Percentiles rank a stretch among this genome's conserved stretches.
These are phyloP conservation scores for Solanum gandarillasii DNA, from an alignment of 257 asterid species.

Conservation along the genomic window DNA sequence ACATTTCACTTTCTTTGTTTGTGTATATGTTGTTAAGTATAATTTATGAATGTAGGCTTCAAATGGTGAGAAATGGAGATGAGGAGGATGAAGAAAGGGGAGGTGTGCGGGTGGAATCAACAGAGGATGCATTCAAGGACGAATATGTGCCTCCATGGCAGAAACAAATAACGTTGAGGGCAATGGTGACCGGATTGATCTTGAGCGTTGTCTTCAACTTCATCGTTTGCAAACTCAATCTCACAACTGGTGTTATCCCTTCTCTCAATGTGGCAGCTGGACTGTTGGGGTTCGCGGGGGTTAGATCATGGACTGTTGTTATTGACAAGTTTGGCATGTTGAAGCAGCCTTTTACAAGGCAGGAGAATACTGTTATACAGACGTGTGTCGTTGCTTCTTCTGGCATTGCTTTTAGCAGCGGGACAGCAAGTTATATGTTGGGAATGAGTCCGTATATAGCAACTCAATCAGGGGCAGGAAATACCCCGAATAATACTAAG, in stretches of 20 bases:
- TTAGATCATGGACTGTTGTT: slow-evolving; percentile 29
- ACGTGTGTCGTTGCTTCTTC: slow-evolving; percentile 69
- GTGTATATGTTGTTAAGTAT: not conserved
- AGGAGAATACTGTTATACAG: slow-evolving; percentile 67
- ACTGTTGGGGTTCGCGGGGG: slow-evolving; percentile 44
- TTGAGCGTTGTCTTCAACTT: slow-evolving; percentile 48
- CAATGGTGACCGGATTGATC: slow-evolving; percentile 29
- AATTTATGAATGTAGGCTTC: not conserved
- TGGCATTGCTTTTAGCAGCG: slow-evolving; percentile 83
- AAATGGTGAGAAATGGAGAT: not conserved
- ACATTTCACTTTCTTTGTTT: not conserved
- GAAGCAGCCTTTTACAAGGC: slow-evolving; percentile 60
- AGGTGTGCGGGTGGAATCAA: not conserved
- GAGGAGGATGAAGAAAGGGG: not conserved
- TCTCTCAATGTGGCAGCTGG: slow-evolving; percentile 75
- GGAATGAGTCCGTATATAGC: slow-evolving; percentile 52
- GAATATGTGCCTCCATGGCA: slow-evolving; percentile 44
- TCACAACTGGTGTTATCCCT: slow-evolving; percentile 68
- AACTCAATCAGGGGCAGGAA: slow-evolving; percentile 38
- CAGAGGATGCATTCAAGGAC: slow-evolving; percentile 29
- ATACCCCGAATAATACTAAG: slow-evolving; percentile 42
- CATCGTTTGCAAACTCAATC: slow-evolving; percentile 57
- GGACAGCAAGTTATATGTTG: slow-evolving; percentile 61
- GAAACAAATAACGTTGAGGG: slow-evolving; percentile 38
- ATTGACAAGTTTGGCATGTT: slow-evolving; percentile 28